Evolutionary conservation across 108 stramenopile genomes (phyloP).

Genomic region (Cyclotella baltica): DNA sequence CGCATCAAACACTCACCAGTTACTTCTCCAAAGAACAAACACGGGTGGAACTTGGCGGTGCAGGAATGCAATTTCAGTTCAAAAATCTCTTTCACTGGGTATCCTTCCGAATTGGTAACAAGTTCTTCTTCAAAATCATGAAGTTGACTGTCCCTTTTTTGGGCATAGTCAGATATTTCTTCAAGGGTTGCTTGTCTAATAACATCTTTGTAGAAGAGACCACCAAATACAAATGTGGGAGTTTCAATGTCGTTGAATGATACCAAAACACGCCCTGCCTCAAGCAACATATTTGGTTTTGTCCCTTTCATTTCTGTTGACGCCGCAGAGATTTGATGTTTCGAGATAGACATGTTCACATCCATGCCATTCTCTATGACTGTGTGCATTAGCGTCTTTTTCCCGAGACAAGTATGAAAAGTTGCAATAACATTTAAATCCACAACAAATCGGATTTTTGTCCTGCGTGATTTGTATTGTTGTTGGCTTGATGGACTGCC

Average conservation of each 20-base stretch:
- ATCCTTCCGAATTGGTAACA: slow-evolving; percentile 41
- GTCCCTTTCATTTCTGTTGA: slow-evolving; percentile 6
- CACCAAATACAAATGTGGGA: slow-evolving; percentile 41
- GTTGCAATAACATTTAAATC: slow-evolving; percentile 27
- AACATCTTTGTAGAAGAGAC: slow-evolving; percentile 26
- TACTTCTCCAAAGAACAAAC: slow-evolving; percentile 46
- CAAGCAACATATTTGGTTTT: slow-evolving; percentile 43
- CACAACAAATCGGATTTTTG: slow-evolving; percentile 27
- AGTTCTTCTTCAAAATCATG: slow-evolving; percentile 20
- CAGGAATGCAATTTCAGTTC: slow-evolving; percentile 39
- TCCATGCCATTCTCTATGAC: slow-evolving; percentile 37
- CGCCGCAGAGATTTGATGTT: slow-evolving; percentile 13
- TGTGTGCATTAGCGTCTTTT: slow-evolving; percentile 24
- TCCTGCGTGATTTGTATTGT: slow-evolving; percentile 16
- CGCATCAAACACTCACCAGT: slow-evolving; percentile 31
- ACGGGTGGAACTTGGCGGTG: slow-evolving; percentile 43
- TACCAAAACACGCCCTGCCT: slow-evolving; percentile 21
- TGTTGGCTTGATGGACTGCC: neutral
- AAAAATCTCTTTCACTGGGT: slow-evolving; percentile 54
- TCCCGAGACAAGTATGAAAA: slow-evolving; percentile 36
- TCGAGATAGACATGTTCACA: slow-evolving; percentile 33
- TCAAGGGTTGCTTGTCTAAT: slow-evolving; percentile 30
- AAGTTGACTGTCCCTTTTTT: neutral
- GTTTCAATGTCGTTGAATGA: slow-evolving; percentile 36
- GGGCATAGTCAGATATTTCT: slow-evolving; percentile 42